Evolutionary conservation across 164 flowering plant species (phyloP).

Genomic region (Sedum album): DNA sequence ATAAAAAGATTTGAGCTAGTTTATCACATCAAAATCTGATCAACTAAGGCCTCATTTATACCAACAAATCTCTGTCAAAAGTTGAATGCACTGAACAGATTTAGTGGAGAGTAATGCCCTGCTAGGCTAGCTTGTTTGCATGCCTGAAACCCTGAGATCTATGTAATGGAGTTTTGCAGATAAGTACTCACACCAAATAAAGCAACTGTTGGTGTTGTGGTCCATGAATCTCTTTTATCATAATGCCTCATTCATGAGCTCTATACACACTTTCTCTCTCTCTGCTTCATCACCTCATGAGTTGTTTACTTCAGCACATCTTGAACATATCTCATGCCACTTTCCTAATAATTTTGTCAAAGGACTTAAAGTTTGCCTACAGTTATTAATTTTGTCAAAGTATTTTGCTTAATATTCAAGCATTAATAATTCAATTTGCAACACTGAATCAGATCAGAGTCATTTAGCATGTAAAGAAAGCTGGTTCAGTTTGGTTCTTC

Average conservation of each 20-base stretch:
- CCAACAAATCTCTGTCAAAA: neutral
- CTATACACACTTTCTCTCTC: neutral
- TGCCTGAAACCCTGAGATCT: conserved; percentile 3
- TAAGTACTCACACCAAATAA: neutral
- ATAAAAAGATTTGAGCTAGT: neutral
- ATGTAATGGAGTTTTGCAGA: neutral
- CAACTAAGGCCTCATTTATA: neutral
- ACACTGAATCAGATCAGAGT: neutral
- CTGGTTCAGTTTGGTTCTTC: neutral
- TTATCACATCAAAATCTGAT: neutral
- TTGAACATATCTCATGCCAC: neutral
- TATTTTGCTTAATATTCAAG: too few relatives aligned
- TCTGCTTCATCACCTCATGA: neutral
- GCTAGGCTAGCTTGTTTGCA: conserved; percentile 1
- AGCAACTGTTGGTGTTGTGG: conserved; percentile 5
- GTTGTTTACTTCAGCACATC: neutral
- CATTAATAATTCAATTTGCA: too few relatives aligned
- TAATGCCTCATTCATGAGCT: conserved; percentile 1
- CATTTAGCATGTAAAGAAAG: neutral
- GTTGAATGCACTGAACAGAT: neutral
- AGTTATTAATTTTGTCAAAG: too few relatives aligned
- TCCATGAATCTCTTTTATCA: conserved; percentile 5
- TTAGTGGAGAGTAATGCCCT: conserved; percentile 3
- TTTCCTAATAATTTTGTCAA: neutral
- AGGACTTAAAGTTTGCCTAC: neutral